Evolutionary conservation across 2,329 filamentous ascomycete species (phyloP).

Genomic region (Chaetomiaceae sp.): DNA sequence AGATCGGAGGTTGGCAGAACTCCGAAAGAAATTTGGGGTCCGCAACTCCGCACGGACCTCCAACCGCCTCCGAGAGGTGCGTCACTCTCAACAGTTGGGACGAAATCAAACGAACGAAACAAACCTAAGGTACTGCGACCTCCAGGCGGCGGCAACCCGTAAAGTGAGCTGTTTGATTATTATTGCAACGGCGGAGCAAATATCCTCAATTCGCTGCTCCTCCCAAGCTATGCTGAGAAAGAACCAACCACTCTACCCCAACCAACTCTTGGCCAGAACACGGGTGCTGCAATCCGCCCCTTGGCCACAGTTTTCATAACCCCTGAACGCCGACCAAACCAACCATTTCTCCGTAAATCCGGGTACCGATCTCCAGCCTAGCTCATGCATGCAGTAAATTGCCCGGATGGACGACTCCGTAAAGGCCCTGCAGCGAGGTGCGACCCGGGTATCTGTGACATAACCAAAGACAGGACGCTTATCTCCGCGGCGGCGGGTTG

Average conservation of each 20-base stretch:
- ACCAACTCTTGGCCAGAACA: slow-evolving; percentile 8
- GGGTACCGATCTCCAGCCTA: slow-evolving; percentile 15
- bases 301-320: slow-evolving; percentile 22
- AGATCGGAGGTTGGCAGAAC: slow-evolving; percentile 10
- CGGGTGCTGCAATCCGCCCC: slow-evolving; percentile 14
- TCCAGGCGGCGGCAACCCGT: too few relatives aligned
- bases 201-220: slow-evolving; percentile 1
- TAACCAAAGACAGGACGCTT: slow-evolving; percentile 24
- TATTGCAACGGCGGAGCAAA: background rate
- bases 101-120: too few relatives aligned
- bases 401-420: background rate
- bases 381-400: slow-evolving; percentile 7
- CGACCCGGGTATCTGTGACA: slow-evolving; percentile 15
- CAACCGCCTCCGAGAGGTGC: background rate
- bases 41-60: slow-evolving; percentile 15
- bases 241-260: background rate
- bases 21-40: slow-evolving; percentile 22
- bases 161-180: too few relatives aligned
- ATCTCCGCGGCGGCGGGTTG: slow-evolving; percentile 65
- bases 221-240: slow-evolving; percentile 1
- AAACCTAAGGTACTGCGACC: too few relatives aligned
- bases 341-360: slow-evolving; percentile 20
- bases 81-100: background rate
- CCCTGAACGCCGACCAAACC: slow-evolving; percentile 26
- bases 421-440: slow-evolving; percentile 3